Evolutionary conservation across 2,329 filamentous ascomycete species (phyloP).

Genomic region (Fusarium sp.): DNA sequence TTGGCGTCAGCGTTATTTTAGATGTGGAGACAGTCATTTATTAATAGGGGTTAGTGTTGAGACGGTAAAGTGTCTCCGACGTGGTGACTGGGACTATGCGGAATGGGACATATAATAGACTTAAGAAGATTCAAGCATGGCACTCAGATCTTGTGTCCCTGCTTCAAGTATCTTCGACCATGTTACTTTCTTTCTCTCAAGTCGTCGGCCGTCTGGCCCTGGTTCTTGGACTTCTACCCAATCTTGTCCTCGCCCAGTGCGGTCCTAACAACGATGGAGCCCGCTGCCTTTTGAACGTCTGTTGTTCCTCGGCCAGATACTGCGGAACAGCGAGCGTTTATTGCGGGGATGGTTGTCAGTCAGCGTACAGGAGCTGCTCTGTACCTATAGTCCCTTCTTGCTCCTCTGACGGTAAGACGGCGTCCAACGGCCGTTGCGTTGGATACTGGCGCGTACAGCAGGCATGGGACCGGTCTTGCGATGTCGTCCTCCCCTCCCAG

Average conservation of each 20-base stretch:
- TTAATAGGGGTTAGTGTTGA: no score
- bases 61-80: no score
- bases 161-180: background rate
- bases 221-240: background rate
- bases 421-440: conserved; percentile 5
- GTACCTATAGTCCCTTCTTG: conserved; percentile 5
- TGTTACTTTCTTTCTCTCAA: background rate
- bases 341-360: conserved; percentile 13
- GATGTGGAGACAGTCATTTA: no score
- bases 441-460: conserved; percentile 14
- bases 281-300: conserved; percentile 6
- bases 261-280: conserved; percentile 8
- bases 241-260: conserved; percentile 1
- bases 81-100: no score
- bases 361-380: conserved; percentile 9
- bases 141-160: no score
- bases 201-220: conserved; percentile 4
- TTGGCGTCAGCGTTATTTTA: no score
- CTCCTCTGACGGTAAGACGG: background rate
- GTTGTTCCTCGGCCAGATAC: conserved; percentile 1
- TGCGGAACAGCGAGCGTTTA: conserved; percentile 5
- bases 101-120: no score
- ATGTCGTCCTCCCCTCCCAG: conserved; percentile 10
- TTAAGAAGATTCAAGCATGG: no score
- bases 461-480: conserved; percentile 11